A percentile compares a stretch with the other conserved stretches of the same genome.
Evolutionary conservation across 805 yeast species (phyloP).

Genomic region (Diddensiella caesifluorescens): DNA sequence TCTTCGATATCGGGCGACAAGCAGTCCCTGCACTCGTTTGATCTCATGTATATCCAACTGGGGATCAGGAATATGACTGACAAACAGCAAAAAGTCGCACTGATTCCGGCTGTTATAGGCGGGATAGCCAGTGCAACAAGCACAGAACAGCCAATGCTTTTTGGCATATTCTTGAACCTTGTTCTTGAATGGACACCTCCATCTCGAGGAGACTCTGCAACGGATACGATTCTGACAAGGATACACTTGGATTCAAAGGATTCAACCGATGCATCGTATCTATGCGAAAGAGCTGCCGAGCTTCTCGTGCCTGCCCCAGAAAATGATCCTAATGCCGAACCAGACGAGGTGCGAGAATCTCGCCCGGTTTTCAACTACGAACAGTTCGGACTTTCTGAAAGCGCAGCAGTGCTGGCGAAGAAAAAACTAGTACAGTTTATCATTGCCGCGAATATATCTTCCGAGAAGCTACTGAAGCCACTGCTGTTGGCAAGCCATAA

Average conservation of each 20-base stretch:
- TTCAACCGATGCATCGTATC: conserved; percentile 40
- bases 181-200: conserved; percentile 47
- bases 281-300: conserved; percentile 47
- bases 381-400: too few relatives aligned
- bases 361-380: not conserved
- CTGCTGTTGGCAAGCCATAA: conserved; percentile 63
- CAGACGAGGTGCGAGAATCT: not conserved
- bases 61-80: conserved; percentile 53
- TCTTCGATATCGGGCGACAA: conserved; percentile 39
- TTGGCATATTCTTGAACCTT: conserved; percentile 54
- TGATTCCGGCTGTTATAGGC: conserved; percentile 46
- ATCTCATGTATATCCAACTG: conserved; percentile 57
- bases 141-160: too few relatives aligned
- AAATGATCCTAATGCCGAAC: not conserved
- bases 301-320: too few relatives aligned
- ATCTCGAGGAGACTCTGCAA: conserved; percentile 40
- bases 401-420: conserved; percentile 33
- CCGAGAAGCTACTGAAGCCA: conserved; percentile 40
- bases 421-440: conserved; percentile 39
- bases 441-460: conserved; percentile 39
- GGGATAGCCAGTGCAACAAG: too few relatives aligned
- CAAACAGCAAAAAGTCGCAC: conserved; percentile 30
- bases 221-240: conserved; percentile 35
- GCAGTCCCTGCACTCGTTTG: conserved; percentile 19
- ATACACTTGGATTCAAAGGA: conserved; percentile 35